Base-by-base conservation (phyloP, 805 yeast species). In the Candida palmyrensis region DNA sequence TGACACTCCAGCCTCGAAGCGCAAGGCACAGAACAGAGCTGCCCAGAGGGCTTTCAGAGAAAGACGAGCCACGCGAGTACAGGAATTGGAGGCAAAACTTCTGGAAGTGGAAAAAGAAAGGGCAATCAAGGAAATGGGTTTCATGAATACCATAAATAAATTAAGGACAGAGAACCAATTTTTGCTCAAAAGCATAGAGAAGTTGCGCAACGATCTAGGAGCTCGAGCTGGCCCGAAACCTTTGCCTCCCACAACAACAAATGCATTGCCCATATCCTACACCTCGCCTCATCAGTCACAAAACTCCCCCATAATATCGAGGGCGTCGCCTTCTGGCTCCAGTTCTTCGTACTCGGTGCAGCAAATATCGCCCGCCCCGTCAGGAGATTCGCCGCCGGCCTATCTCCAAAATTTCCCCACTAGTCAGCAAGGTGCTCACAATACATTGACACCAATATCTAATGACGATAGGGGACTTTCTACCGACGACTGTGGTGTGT, bases 1-100 rank as follows among this genome's bases (percentile, higher is more conserved):
- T 4, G 95, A 86, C 43, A 75, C 89, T 0, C 94, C 95, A 0
- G 88, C 89, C 1, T 77, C 82, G 15, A 84, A 85, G 55, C 64
- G 96, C 34, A 86, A 86, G 57, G 95, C 95, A 3, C 96, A 84
- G 56, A 88, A 88, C 53, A 65, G 96, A 38, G 95, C 92, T n/a
- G 95, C 96, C 15, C 95, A 89, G 64, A 53, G 95, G 37, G 94
- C 97, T 2, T 85, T 86, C 61, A 64, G 96, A 43, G 94, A 87
- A 54, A 69, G 96, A 43, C 65, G 94, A 47, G 94, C 96, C 13
- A 82, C 83, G 20, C 62, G 88, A 32, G 85, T 87, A 6, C 77
- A 77, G 38, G 94, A 83, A 51, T 65, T 89, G 35, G 95, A 86
- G 53, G 74, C 71, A 32, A 77, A 76, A 55, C 67, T 82, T 36